Evolutionary conservation across 2,329 filamentous ascomycete species (phyloP).

Genomic region (Beauveria scarabaeidicola): DNA sequence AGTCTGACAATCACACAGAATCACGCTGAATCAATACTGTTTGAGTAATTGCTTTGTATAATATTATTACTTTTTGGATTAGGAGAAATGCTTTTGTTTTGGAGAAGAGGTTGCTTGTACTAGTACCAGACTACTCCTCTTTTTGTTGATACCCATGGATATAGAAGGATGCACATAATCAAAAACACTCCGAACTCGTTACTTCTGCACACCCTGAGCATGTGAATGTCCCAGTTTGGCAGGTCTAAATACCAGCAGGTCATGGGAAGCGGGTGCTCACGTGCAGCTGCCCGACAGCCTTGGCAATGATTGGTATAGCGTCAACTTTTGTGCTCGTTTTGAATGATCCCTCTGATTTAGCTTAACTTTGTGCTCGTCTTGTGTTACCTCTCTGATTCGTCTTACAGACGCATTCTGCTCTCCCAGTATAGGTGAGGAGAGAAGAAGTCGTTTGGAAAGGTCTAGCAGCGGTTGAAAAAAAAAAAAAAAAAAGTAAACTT

Average conservation of each 20-base stretch:
- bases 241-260: no score
- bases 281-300: neutral
- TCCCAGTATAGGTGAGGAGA: no score
- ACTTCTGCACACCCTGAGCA: neutral
- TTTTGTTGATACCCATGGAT: constrained; percentile 5
- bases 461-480: neutral
- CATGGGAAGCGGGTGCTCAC: neutral
- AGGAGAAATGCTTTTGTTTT: neutral
- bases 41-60: neutral
- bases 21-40: neutral
- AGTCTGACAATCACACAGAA: neutral
- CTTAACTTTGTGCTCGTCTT: no score
- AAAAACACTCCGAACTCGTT: neutral
- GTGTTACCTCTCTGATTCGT: no score
- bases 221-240: neutral
- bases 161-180: neutral
- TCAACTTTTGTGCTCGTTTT: neutral
- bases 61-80: neutral
- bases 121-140: neutral
- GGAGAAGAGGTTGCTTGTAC: neutral
- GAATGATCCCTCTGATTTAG: neutral
- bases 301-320: neutral
- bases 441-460: neutral
- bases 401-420: no score
- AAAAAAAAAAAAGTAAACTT: neutral